These are phyloP conservation scores for Chaetomiaceae sp. DNA, from an alignment of 2,329 filamentous ascomycete genomes.

Conservation along the genomic window DNA sequence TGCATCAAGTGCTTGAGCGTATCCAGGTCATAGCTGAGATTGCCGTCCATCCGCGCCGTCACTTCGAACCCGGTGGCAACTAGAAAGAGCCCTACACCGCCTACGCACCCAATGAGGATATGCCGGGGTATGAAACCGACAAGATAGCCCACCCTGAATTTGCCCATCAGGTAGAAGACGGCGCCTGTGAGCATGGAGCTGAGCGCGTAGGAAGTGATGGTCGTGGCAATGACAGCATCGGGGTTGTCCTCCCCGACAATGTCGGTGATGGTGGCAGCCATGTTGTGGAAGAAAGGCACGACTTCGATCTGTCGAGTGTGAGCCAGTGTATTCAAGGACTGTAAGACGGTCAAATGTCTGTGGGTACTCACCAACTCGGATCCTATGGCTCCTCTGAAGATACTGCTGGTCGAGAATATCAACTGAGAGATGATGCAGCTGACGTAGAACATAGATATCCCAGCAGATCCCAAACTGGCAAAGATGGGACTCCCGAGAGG, in stretches of 20 bases:
- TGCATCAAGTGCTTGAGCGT: conserved; percentile 73
- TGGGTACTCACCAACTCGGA: conserved; percentile 73
- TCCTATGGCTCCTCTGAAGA: conserved; percentile 85
- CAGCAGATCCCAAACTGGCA: conserved; percentile 78
- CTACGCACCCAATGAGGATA: conserved; percentile 95
- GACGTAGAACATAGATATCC: conserved; percentile 98
- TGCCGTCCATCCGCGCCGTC: conserved; percentile 81
- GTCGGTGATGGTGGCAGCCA: conserved; percentile 83
- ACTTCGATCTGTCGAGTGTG: conserved; percentile 69
- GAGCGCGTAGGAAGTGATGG: conserved; percentile 83
- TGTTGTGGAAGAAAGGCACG: conserved; percentile 97
- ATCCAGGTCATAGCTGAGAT: conserved; percentile 72
- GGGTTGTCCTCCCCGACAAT: conserved; percentile 75
- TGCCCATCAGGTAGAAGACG: conserved; percentile 88
- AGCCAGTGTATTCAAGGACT: background rate
- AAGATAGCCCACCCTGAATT: conserved; percentile 81
- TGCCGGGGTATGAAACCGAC: conserved; percentile 96
- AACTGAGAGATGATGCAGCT: conserved; percentile 94
- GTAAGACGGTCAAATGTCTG: background rate
- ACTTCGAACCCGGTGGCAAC: conserved; percentile 90
- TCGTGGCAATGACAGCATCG: conserved; percentile 86
- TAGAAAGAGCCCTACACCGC: conserved; percentile 93
- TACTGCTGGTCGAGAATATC: conserved; percentile 80
- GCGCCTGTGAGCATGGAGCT: conserved; percentile 88
- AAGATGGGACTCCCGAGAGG: conserved; percentile 86